Conservation (phyloP, 1,284 basidiomycete species). For the Kwoniella shivajii region DNA sequence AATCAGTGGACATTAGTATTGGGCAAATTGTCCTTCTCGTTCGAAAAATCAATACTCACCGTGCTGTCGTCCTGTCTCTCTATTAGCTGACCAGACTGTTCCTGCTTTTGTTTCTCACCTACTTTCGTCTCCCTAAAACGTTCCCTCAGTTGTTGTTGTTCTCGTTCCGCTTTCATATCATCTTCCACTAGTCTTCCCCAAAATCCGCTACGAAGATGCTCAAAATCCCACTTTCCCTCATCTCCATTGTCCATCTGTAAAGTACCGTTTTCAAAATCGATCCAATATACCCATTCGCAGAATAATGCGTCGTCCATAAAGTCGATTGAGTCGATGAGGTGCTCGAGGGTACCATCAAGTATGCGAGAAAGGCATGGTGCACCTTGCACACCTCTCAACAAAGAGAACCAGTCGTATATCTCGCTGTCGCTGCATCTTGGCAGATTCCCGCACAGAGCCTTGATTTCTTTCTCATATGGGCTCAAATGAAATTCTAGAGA, state of each 20-base stretch:
- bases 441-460: neutral
- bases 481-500: neutral
- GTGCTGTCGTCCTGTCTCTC: too few species aligned
- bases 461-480: neutral
- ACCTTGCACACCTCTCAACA: conserved; percentile 1
- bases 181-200: neutral
- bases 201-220: neutral
- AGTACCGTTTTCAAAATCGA: conserved; percentile 11
- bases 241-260: neutral
- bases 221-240: neutral
- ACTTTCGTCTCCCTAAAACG: too few species aligned
- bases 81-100: too few species aligned
- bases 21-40: too few species aligned
- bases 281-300: conserved; percentile 14
- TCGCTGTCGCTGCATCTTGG: neutral
- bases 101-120: too few species aligned
- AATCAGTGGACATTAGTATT: too few species aligned
- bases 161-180: too few species aligned
- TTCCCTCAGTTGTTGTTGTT: neutral
- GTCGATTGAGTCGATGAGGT: conserved; percentile 2
- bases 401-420: neutral
- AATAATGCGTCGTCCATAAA: neutral
- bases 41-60: too few species aligned
- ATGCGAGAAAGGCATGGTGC: neutral
- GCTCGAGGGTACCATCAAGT: neutral